Percentiles rank a stretch among this genome's conserved stretches.
Conservation (phyloP, 2,329 filamentous ascomycete genomes). For the Paracorniculantispora psalliotae region DNA sequence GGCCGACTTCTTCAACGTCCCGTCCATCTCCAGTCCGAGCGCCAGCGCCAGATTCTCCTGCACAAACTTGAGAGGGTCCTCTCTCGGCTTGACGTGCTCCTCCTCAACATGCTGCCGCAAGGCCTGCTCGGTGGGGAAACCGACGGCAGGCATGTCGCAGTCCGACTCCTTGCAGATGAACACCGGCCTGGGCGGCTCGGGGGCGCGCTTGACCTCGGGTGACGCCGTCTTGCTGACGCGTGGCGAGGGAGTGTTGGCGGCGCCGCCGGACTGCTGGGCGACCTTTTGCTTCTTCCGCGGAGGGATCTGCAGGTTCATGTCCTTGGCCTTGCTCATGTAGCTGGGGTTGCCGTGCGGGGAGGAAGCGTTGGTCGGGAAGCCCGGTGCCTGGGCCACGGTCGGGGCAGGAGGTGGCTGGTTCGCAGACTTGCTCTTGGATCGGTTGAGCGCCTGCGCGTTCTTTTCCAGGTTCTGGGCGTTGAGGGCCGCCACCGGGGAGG, state of each 20-base stretch:
- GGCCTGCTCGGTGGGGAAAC: conserved; percentile 51
- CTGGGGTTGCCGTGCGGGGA: conserved; percentile 57
- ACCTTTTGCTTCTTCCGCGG: conserved; percentile 54
- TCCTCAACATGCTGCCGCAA: conserved; percentile 51
- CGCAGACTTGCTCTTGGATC: conserved; percentile 37
- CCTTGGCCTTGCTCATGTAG: conserved; percentile 46
- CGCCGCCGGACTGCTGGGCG: conserved; percentile 36
- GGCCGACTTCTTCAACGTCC: conserved; percentile 33
- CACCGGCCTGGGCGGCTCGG: conserved; percentile 36
- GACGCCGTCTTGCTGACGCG: conserved; percentile 44
- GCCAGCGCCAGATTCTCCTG: conserved; percentile 44
- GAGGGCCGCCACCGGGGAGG: conserved; percentile 27
- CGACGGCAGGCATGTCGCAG: conserved; percentile 46
- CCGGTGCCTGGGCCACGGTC: conserved; percentile 50
- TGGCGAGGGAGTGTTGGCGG: conserved; percentile 41
- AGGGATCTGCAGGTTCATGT: conserved; percentile 54
- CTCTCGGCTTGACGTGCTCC: conserved; percentile 52
- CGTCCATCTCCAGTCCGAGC: conserved; percentile 50
- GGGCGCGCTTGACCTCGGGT: conserved; percentile 36
- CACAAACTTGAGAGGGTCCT: conserved; percentile 51
- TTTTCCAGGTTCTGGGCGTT: conserved; percentile 48
- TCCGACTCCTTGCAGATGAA: conserved; percentile 49
- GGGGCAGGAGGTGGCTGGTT: conserved; percentile 52
- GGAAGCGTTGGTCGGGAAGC: conserved; percentile 47
- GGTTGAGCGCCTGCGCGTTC: conserved; percentile 44